Percentiles rank a stretch among this genome's conserved stretches.
Evolutionary conservation across 305 asterid genomes (phyloP).

Genomic region (Fraxinus floribunda): DNA sequence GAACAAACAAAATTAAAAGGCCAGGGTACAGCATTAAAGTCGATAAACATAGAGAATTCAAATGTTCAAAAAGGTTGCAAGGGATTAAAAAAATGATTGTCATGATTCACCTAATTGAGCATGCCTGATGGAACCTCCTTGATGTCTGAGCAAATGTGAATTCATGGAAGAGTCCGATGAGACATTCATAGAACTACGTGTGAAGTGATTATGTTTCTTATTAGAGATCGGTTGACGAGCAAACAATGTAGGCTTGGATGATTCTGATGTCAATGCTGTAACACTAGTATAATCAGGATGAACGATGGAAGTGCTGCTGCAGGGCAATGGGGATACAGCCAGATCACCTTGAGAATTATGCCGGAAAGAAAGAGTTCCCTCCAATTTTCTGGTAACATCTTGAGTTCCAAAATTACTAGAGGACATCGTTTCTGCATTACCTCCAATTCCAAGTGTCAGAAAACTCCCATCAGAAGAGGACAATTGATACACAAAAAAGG

Average conservation of each 20-base stretch:
- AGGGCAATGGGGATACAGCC: constrained; percentile 34
- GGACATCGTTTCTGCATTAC: constrained; percentile 38
- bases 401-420: constrained; percentile 33
- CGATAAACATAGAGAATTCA: not conserved
- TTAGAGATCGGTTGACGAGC: constrained; percentile 39
- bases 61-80: not conserved
- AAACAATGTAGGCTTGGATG: constrained; percentile 26
- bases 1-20: not conserved
- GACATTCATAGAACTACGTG: constrained; percentile 29
- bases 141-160: constrained; percentile 26
- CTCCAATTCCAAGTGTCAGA: constrained; percentile 66
- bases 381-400: constrained; percentile 44
- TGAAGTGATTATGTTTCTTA: constrained; percentile 25
- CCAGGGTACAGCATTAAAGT: not conserved
- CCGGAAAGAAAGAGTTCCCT: constrained; percentile 33
- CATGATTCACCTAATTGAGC: constrained; percentile 50
- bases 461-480: constrained; percentile 45
- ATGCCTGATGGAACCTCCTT: constrained; percentile 33
- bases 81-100: constrained; percentile 7
- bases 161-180: constrained; percentile 32
- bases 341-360: constrained; percentile 28
- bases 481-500: constrained; percentile 15
- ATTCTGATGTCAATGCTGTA: constrained; percentile 24
- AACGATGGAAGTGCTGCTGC: constrained; percentile 28
- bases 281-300: constrained; percentile 34